phyloP scores from a whole-genome alignment of 2,329 filamentous ascomycete genomes.

The Xylariaceae sp. region DNA sequence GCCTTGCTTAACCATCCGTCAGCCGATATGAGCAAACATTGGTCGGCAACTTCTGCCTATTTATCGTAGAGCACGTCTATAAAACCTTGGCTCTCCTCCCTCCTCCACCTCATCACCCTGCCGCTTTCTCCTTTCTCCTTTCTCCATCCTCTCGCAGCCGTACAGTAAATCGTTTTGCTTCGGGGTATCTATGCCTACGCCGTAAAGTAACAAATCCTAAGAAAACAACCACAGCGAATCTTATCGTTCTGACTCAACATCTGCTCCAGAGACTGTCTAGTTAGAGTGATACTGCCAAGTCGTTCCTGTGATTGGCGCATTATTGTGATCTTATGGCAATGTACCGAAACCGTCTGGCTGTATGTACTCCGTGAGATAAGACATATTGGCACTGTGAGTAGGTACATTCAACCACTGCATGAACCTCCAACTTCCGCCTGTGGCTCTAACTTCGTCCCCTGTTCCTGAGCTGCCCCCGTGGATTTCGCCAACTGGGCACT shows the following conservation, averaged over 20 bases:
- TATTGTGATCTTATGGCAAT: slow-evolving; percentile 7
- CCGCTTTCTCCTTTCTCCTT: background rate
- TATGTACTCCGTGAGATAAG: background rate
- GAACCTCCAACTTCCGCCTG: background rate
- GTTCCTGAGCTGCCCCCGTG: background rate
- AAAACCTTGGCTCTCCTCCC: slow-evolving; percentile 18
- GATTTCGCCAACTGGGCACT: background rate
- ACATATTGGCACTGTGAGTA: background rate
- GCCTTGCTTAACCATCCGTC: slow-evolving; percentile 32
- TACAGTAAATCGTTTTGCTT: background rate
- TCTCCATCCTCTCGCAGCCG: background rate
- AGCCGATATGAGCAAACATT: background rate
- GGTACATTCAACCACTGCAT: background rate
- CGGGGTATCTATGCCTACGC: background rate
- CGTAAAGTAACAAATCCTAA: background rate
- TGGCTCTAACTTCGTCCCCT: background rate
- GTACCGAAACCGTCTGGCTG: background rate
- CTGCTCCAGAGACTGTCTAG: background rate
- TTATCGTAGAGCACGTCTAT: slow-evolving; percentile 7
- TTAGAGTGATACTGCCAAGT: background rate
- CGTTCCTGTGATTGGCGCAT: slow-evolving; percentile 9
- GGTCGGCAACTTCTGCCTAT: too few species aligned
- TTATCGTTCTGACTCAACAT: background rate
- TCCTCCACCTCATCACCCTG: background rate
- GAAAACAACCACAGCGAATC: background rate